Conservation (phyloP, 495 filamentous ascomycete species). For the Stereocaulon alpinum region DNA sequence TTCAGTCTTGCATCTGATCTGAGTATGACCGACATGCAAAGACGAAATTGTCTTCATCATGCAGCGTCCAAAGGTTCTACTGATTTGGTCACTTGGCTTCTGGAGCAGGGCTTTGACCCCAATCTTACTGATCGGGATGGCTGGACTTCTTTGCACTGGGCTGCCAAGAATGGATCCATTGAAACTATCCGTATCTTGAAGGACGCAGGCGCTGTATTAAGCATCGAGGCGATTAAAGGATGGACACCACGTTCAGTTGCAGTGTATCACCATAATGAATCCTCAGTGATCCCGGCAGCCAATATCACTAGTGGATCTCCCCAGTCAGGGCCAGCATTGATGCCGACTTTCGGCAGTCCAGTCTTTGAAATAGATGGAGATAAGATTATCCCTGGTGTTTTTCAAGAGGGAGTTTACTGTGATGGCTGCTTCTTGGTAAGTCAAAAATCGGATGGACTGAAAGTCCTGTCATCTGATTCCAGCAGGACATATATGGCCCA, state of each 20-base stretch:
- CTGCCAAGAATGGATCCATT: background rate
- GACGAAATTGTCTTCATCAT: background rate
- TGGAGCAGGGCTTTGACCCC: background rate
- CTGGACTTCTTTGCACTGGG: slow-evolving; percentile 3
- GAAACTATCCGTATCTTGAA: background rate
- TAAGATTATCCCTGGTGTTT: slow-evolving; percentile 4
- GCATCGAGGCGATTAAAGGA: background rate
- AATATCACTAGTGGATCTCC: background rate
- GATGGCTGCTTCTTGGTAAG: background rate
- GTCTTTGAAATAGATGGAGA: background rate
- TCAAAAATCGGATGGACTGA: background rate
- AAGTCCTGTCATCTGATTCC: background rate
- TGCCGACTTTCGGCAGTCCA: too few species aligned
- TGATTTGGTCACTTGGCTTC: background rate
- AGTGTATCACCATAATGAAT: background rate
- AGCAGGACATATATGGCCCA: background rate
- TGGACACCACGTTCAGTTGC: background rate
- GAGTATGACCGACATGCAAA: background rate
- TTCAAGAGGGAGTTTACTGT: background rate
- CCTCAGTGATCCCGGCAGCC: background rate
- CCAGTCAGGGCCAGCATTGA: background rate
- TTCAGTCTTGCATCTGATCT: too few species aligned
- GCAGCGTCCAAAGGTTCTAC: background rate
- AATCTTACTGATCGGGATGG: background rate
- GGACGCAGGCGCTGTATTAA: background rate